These are phyloP conservation scores for Pestalotiopsis sp. DNA, from an alignment of 2,329 filamentous ascomycete genomes.

Conservation along the genomic window DNA sequence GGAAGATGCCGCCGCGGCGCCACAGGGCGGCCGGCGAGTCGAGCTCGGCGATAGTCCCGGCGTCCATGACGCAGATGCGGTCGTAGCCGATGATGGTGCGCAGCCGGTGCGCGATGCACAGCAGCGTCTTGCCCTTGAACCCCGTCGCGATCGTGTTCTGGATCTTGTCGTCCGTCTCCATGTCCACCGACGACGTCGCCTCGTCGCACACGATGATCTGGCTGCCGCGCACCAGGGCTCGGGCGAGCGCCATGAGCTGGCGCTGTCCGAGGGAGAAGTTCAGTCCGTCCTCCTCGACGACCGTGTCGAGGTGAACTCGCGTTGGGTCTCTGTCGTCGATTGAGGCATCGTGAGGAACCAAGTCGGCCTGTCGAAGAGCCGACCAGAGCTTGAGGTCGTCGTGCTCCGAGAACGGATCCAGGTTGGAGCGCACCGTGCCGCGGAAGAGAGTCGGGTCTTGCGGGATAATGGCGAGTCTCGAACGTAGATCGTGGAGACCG, in stretches of 20 bases:
- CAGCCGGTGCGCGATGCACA: constrained; percentile 91
- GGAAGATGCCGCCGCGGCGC: constrained; percentile 75
- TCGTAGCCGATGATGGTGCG: constrained; percentile 94
- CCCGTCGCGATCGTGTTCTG: constrained; percentile 84
- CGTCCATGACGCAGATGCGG: constrained; percentile 95
- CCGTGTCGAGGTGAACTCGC: constrained; percentile 79
- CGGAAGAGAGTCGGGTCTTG: constrained; percentile 84
- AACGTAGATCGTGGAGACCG: constrained; percentile 75
- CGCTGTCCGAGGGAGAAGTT: constrained; percentile 96
- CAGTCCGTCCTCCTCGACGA: constrained; percentile 90
- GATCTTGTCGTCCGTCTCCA: constrained; percentile 96
- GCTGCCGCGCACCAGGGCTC: constrained; percentile 83
- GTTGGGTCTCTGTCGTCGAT: constrained; percentile 37
- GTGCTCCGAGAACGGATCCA: constrained; percentile 81
- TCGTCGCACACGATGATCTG: constrained; percentile 98
- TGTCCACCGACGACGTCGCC: constrained; percentile 89
- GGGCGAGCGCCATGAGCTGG: constrained; percentile 91
- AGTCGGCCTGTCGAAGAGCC: constrained; percentile 75
- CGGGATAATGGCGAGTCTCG: constrained; percentile 79
- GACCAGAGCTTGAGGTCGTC: constrained; percentile 78
- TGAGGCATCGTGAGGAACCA: constrained; percentile 50
- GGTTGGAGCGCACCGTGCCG: constrained; percentile 77
- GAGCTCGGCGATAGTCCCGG: constrained; percentile 83
- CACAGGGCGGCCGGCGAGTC: constrained; percentile 77
- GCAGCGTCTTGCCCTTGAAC: constrained; percentile 83